Conservation (phyloP, 768 basidiomycete genomes). For the Auriscalpium vulgare region DNA sequence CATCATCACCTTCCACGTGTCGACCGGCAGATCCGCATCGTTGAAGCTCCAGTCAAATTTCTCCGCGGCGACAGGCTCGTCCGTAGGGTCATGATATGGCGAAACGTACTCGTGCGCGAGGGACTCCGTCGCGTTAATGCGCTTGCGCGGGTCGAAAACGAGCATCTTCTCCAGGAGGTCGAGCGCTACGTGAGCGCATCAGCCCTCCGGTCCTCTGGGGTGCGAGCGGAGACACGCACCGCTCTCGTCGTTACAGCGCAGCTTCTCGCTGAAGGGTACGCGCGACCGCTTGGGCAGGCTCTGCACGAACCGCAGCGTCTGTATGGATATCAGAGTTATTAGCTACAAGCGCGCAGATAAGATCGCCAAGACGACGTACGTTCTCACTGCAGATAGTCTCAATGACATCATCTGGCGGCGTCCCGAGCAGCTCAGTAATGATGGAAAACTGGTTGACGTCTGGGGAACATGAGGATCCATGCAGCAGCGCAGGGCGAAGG, state of each 20-base stretch:
- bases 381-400: slow-evolving; percentile 98
- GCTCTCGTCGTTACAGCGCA: slow-evolving; percentile 79
- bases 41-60: slow-evolving; percentile 99
- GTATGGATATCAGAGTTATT: slow-evolving; percentile 1
- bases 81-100: slow-evolving; percentile 97
- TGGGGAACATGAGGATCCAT: slow-evolving; percentile 25
- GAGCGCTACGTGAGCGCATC: slow-evolving; percentile 46
- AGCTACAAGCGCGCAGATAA: slow-evolving; percentile 1
- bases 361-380: slow-evolving; percentile 38
- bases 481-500: not conserved
- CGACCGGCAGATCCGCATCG: slow-evolving; percentile 95
- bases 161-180: slow-evolving; percentile 98
- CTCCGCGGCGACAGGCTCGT: slow-evolving; percentile 89
- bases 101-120: slow-evolving; percentile 89
- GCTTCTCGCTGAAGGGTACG: slow-evolving; percentile 90
- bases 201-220: not conserved
- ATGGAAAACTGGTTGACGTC: slow-evolving; percentile 99
- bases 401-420: slow-evolving; percentile 99
- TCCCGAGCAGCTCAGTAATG: slow-evolving; percentile 95
- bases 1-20: slow-evolving; percentile 99
- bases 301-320: slow-evolving; percentile 99
- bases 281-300: slow-evolving; percentile 94
- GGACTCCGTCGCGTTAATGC: slow-evolving; percentile 90
- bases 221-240: slow-evolving; percentile 37
- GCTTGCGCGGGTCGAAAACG: slow-evolving; percentile 95